phyloP scores from a whole-genome alignment of 352 stramenopile species.

The Phytophthora chlamydospora region DNA sequence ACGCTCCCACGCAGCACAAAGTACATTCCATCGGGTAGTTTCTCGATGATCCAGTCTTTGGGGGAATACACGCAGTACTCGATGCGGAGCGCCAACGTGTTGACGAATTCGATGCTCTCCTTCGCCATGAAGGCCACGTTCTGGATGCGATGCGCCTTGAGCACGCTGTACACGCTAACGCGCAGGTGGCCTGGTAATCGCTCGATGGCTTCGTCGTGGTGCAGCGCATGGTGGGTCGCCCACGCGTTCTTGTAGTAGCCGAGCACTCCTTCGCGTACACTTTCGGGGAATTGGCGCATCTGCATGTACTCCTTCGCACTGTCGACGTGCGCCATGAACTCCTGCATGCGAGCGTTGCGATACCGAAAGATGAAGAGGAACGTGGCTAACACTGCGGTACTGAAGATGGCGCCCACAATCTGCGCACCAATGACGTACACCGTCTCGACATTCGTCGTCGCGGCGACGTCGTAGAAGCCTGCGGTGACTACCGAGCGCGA shows the following conservation, averaged over 20 bases:
- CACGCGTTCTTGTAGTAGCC: conserved; percentile 70
- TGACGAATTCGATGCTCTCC: conserved; percentile 74
- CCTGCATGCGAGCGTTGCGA: conserved; percentile 56
- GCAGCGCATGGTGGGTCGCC: conserved; percentile 52
- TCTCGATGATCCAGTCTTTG: conserved; percentile 81
- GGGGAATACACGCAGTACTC: conserved; percentile 59
- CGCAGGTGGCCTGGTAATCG: conserved; percentile 63
- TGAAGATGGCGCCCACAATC: conserved; percentile 71
- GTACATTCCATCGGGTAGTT: conserved; percentile 66
- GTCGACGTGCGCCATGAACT: conserved; percentile 74
- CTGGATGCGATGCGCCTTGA: conserved; percentile 67
- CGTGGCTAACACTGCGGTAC: conserved; percentile 66
- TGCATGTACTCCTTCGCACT: conserved; percentile 81
- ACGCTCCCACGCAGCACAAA: conserved; percentile 67
- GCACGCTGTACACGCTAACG: conserved; percentile 58
- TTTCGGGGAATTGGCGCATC: conserved; percentile 61
- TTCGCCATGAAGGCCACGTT: conserved; percentile 65
- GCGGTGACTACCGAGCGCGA: conserved; percentile 59
- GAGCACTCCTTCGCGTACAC: conserved; percentile 61
- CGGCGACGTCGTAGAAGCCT: conserved; percentile 66
- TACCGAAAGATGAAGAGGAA: conserved; percentile 80
- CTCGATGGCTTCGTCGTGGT: conserved; percentile 53
- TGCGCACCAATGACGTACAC: conserved; percentile 61
- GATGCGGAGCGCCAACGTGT: conserved; percentile 61
- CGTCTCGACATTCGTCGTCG: conserved; percentile 61